Evolutionary conservation across 176 grass and related monocot genomes (phyloP), one percentile per base, ranked within the genome.

Genomic region (Oryza glumipatula): DNA sequence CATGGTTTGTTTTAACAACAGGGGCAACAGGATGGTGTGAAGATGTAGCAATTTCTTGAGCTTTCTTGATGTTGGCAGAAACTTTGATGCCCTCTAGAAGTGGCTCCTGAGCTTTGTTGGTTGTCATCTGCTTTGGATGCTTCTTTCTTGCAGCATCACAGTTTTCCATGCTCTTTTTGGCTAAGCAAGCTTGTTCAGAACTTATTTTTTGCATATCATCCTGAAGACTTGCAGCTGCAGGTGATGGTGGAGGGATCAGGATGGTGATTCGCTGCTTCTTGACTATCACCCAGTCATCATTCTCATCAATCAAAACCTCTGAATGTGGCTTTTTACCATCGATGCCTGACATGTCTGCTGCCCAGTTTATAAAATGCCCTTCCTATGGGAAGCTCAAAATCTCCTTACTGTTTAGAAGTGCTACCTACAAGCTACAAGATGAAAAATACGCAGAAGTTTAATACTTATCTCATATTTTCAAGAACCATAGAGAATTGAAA

Each of bases 261-360:
- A 91, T 73, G 77, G 21, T 91, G 56, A 91, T 23, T 43, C 72
- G 76, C 73, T 91, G 89, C 71, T 85, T 91, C 77, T 91, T 88
- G 47, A 91, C 85, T 82, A 91, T 85, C 41, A 91, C 66, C 89
- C 89, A 91, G 15, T 91, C 89, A 77, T 82, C 82, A 68, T 85
- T 47, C 19, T 72, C 72, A 28, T 81, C 67, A 36, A 56, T 5
- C 0, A 35, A 77, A 67, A 81, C 67, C 36, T 80, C 80, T 70
- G 61, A 58, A 60, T 36, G 67, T 68, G 49, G 63, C 44, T 63
- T 54, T 68, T 81, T 26, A 51, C 14, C 71, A 85, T 70, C 24
- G 7, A 39, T 46, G 64, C n/a, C 5, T 48, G 75, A 74, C 73
- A 86, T 75, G 22, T 28, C 77, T 76, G 56, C 6, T 68, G 26